phyloP scores from a whole-genome alignment of 306 rosid species.

The Acacia acuminata region DNA sequence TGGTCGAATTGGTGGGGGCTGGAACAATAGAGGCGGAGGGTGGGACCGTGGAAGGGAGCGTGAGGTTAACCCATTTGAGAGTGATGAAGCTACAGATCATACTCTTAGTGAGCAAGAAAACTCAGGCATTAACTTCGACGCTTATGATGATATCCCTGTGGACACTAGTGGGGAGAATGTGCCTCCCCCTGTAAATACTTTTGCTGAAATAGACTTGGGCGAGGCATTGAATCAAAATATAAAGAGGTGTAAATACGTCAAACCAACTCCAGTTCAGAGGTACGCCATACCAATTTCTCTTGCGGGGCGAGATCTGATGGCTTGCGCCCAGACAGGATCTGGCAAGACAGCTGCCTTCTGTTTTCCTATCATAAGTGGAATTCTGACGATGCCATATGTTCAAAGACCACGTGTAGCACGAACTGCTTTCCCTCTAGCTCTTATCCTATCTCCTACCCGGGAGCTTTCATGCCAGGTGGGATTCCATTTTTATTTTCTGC shows the following conservation, averaged over 20 bases:
- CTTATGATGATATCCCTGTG: constrained; percentile 25
- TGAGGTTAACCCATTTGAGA: constrained; percentile 18
- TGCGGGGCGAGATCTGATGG: constrained; percentile 61
- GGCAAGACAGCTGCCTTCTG: constrained; percentile 71
- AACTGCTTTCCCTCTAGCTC: constrained; percentile 18
- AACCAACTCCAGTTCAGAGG: constrained; percentile 66
- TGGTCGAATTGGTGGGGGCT: constrained; percentile 21
- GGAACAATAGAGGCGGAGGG: constrained; percentile 14
- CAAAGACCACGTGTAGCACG: constrained; percentile 12
- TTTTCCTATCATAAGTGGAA: constrained; percentile 58
- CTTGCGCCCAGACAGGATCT: constrained; percentile 66
- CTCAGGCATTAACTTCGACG: constrained; percentile 10
- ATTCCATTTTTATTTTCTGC: not conserved
- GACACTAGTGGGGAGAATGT: constrained; percentile 23
- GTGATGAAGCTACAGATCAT: constrained; percentile 13
- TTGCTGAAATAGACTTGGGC: constrained; percentile 17
- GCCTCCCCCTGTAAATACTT: constrained; percentile 18
- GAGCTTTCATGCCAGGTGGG: constrained; percentile 24
- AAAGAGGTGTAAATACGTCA: constrained; percentile 41
- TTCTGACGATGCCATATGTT: not conserved
- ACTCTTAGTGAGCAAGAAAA: constrained; percentile 12
- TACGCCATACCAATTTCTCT: constrained; percentile 33
- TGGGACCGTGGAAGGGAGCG: constrained; percentile 25
- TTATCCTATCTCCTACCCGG: constrained; percentile 22
- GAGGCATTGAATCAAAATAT: constrained; percentile 17